Evolutionary conservation across 116 monocot genomes (phyloP).

Genomic region (Iris pallida): DNA sequence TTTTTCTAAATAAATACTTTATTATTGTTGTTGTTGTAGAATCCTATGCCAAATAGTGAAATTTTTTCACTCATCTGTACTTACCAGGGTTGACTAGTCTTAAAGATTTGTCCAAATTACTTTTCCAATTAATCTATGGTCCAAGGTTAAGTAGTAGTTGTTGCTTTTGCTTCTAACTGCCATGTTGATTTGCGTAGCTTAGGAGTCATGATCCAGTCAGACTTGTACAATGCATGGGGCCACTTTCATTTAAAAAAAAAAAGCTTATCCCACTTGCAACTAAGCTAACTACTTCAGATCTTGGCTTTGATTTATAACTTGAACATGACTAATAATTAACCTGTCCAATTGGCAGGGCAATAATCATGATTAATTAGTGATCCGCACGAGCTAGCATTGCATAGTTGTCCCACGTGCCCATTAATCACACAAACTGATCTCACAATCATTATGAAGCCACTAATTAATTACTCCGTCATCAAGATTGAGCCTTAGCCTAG

Average conservation of each 20-base stretch:
- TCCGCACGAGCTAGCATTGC: background rate
- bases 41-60: too few species aligned
- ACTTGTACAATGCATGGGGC: background rate
- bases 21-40: too few species aligned
- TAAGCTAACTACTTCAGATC: too few species aligned
- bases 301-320: background rate
- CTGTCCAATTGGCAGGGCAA: background rate
- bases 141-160: background rate
- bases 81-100: too few species aligned
- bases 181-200: background rate
- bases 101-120: too few species aligned
- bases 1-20: too few species aligned
- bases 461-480: background rate
- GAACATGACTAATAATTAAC: background rate
- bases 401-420: constrained; percentile 11
- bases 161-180: background rate
- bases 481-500: background rate
- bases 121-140: too few species aligned
- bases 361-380: background rate
- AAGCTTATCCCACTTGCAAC: too few species aligned
- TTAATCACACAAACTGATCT: background rate
- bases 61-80: too few species aligned
- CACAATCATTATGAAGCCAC: background rate
- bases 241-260: too few species aligned
- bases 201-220: background rate